phyloP scores from a whole-genome alignment of 257 asterid genomes.

The Dorcoceras hygrometricum region DNA sequence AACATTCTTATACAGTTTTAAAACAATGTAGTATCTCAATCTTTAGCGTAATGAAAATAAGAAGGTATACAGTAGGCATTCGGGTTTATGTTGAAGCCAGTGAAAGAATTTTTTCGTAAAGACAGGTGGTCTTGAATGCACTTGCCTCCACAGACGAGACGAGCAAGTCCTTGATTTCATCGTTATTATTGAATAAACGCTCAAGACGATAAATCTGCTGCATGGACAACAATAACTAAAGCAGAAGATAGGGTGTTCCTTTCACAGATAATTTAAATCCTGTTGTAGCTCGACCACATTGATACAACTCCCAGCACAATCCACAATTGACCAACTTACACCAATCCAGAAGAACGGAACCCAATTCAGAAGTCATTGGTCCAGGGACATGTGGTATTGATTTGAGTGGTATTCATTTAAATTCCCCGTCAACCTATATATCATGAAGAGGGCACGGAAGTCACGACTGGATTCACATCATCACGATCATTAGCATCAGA shows the following conservation, averaged over 20 bases:
- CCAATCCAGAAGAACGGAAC: constrained; percentile 7
- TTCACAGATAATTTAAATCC: neutral
- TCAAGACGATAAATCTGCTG: neutral
- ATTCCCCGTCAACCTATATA: constrained; percentile 38
- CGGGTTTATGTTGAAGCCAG: neutral
- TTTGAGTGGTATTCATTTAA: constrained; percentile 25
- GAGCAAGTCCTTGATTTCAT: too few species aligned
- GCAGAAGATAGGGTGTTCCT: neutral
- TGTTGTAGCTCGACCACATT: constrained; percentile 15
- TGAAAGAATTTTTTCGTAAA: neutral
- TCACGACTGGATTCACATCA: constrained; percentile 27
- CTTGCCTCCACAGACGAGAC: neutral
- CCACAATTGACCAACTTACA: constrained; percentile 17
- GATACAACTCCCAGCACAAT: constrained; percentile 16
- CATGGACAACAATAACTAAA: constrained; percentile 1
- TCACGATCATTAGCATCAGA: constrained; percentile 30
- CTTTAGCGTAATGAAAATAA: neutral
- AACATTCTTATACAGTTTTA: neutral
- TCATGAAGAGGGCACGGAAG: constrained; percentile 37
- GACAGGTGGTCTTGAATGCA: neutral
- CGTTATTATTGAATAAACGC: too few species aligned
- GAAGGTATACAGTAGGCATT: neutral
- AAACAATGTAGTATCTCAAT: neutral
- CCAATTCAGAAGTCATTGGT: constrained; percentile 12
- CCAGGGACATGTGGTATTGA: constrained; percentile 21